Conservation (phyloP, 805 yeast species). For the Candida saitoana region DNA sequence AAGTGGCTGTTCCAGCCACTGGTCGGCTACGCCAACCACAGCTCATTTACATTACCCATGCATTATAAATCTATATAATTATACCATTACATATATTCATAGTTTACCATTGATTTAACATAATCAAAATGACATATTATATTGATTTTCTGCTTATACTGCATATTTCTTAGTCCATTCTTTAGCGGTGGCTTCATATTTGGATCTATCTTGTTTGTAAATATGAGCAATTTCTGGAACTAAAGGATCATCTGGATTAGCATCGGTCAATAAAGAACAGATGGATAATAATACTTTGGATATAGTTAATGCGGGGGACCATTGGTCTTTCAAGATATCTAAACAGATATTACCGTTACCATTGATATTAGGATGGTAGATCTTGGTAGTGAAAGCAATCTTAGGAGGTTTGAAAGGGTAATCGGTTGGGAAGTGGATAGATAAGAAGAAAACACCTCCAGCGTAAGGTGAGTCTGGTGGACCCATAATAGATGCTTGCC, state of each 20-base stretch:
- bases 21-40: too few species aligned
- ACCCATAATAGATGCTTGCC: constrained; percentile 99
- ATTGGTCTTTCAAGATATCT: constrained; percentile 94
- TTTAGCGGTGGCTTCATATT: constrained; percentile 93
- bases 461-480: constrained; percentile 89
- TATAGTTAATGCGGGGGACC: constrained; percentile 98
- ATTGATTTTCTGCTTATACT: too few species aligned
- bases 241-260: constrained; percentile 98
- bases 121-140: too few species aligned
- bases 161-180: constrained; percentile 99
- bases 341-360: constrained; percentile 94
- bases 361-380: constrained; percentile 96
- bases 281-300: constrained; percentile 92
- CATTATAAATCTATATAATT: constrained; percentile 5
- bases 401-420: constrained; percentile 99
- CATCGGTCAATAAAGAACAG: constrained; percentile 93
- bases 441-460: constrained; percentile 92
- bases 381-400: constrained; percentile 81
- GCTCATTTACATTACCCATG: constrained; percentile 6
- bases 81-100: too few species aligned
- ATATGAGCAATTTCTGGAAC: constrained; percentile 98
- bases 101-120: too few species aligned
- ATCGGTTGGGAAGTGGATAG: constrained; percentile 97
- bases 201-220: constrained; percentile 88
- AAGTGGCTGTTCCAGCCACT: too few species aligned